A percentile compares a stretch with the other conserved stretches of the same genome.
Evolutionary conservation across 140 eudicot genomes (phyloP).

Genomic region (Anethum foeniculum): DNA sequence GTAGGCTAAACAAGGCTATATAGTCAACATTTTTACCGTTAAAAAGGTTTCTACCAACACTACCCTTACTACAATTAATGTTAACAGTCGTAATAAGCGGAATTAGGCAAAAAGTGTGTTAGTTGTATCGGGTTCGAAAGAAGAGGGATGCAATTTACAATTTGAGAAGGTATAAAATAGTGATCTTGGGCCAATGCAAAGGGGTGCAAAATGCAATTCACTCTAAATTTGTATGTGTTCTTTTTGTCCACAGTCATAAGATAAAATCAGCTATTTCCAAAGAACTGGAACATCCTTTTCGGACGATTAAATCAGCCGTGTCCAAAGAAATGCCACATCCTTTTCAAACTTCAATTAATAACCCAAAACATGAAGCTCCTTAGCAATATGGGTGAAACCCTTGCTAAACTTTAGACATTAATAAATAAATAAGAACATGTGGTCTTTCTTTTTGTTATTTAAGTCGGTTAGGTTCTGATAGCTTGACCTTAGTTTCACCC

Average conservation of each 20-base stretch:
- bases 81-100: too few relatives aligned
- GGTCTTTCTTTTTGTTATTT: background rate
- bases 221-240: background rate
- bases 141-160: too few relatives aligned
- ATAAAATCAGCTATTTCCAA: background rate
- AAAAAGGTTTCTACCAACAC: too few relatives aligned
- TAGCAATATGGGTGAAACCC: background rate
- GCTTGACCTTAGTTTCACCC: background rate
- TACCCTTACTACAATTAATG: too few relatives aligned
- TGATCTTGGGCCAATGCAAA: too few relatives aligned
- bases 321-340: background rate
- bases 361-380: conserved; percentile 2
- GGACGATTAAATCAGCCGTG: background rate
- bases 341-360: background rate
- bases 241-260: background rate
- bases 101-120: too few relatives aligned
- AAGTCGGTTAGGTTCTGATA: background rate
- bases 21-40: too few relatives aligned
- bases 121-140: too few relatives aligned
- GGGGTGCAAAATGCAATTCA: too few relatives aligned
- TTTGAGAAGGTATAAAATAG: too few relatives aligned
- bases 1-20: too few relatives aligned
- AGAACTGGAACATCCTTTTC: background rate
- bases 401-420: background rate
- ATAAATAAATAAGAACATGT: background rate